A percentile compares a stretch with the other conserved stretches of the same genome.
These are phyloP conservation scores for Hirschfeldia incana DNA, from an alignment of 345 rosid genomes.

Conservation along the genomic window DNA sequence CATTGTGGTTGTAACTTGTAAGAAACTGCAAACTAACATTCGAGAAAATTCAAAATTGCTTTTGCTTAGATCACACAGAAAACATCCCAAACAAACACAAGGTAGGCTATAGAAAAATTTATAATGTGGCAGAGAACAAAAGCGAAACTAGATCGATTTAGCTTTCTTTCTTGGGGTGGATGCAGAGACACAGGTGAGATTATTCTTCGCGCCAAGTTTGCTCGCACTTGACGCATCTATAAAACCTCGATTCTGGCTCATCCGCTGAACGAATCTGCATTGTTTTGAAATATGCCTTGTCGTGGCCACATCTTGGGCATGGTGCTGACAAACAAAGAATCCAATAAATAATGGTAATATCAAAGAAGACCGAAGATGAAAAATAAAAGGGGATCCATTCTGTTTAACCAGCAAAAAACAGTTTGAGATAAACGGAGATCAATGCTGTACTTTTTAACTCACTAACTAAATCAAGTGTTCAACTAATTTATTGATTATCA, in stretches of 20 bases:
- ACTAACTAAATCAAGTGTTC: background rate
- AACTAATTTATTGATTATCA: background rate
- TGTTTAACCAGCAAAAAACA: background rate
- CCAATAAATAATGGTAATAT: background rate
- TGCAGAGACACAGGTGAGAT: background rate
- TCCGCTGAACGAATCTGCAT: slow-evolving; percentile 45
- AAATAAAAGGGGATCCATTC: background rate
- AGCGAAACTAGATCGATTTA: too few relatives aligned
- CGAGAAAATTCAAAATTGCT: background rate
- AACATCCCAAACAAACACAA: background rate
- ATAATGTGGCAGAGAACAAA: background rate
- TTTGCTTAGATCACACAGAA: background rate
- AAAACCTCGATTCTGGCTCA: slow-evolving; percentile 41
- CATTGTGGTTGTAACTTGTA: background rate
- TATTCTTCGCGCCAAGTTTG: slow-evolving; percentile 40
- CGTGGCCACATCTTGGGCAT: slow-evolving; percentile 37
- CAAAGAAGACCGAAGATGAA: background rate
- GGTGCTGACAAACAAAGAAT: slow-evolving; percentile 15
- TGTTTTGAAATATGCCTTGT: slow-evolving; percentile 36
- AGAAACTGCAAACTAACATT: background rate
- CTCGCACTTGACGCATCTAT: slow-evolving; percentile 38
- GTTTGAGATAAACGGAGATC: background rate
- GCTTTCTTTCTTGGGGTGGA: too few relatives aligned
- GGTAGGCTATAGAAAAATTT: too few relatives aligned
- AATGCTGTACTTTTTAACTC: too few relatives aligned